Conservation (phyloP, 441 rosid species). For the Populus hybrid region DNA sequence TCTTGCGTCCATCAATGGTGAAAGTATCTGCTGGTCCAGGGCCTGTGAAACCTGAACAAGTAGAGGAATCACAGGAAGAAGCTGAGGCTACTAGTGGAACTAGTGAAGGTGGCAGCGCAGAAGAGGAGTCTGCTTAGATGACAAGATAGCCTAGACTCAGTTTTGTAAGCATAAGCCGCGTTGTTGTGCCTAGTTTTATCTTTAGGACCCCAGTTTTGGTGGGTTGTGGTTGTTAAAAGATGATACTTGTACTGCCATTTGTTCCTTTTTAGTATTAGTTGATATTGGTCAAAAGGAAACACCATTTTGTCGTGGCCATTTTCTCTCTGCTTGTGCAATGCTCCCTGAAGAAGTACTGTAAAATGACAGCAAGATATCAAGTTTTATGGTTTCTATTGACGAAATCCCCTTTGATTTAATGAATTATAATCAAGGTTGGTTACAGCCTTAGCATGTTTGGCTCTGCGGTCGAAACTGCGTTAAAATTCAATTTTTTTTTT, state of each 20-base stretch:
- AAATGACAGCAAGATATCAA: background rate
- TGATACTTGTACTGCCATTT: background rate
- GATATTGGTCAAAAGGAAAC: background rate
- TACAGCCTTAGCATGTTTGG: no score
- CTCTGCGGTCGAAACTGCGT: no score
- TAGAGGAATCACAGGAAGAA: constrained; percentile 31
- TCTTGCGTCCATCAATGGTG: constrained; percentile 93
- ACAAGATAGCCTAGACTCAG: constrained; percentile 18
- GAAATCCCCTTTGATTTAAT: background rate
- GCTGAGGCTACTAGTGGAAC: constrained; percentile 32
- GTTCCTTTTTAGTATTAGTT: background rate
- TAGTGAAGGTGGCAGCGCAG: constrained; percentile 24
- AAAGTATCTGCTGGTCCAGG: constrained; percentile 99
- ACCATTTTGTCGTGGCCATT: background rate
- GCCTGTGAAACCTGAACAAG: constrained; percentile 48
- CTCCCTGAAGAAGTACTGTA: background rate
- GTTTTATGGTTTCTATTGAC: background rate
- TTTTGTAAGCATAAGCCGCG: constrained; percentile 31
- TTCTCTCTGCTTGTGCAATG: background rate
- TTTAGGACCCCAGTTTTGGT: background rate
- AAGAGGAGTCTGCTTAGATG: constrained; percentile 36
- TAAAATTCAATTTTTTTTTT: no score
- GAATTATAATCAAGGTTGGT: background rate
- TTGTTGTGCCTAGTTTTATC: background rate
- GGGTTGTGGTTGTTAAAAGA: background rate